phyloP scores from a whole-genome alignment of 352 stramenopile species.

The Pelagophyceae sp. region DNA sequence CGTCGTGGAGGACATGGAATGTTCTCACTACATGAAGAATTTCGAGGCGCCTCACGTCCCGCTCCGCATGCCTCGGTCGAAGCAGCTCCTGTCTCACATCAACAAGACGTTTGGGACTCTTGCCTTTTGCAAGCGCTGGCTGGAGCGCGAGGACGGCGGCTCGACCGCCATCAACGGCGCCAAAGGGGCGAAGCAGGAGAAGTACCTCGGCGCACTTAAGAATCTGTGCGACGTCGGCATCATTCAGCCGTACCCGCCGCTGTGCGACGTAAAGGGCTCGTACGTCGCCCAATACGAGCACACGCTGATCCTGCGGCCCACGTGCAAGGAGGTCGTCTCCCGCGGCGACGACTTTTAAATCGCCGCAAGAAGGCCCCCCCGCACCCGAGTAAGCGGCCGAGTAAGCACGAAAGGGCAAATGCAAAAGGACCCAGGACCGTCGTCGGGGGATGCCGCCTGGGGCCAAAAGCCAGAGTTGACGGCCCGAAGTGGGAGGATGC shows the following conservation, averaged over 20 bases:
- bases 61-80: conserved; percentile 74
- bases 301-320: conserved; percentile 90
- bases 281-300: conserved; percentile 99
- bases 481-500: no score
- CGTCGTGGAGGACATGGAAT: conserved; percentile 85
- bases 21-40: conserved; percentile 94
- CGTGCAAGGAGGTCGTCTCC: conserved; percentile 94
- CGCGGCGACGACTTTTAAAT: conserved; percentile 95
- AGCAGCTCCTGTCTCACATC: conserved; percentile 91
- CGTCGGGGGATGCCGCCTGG: no score
- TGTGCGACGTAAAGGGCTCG: conserved; percentile 85
- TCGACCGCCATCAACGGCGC: conserved; percentile 54
- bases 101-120: conserved; percentile 98
- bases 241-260: conserved; percentile 85
- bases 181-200: conserved; percentile 86
- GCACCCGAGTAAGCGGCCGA: no score
- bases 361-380: no score
- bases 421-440: no score
- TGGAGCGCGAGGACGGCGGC: conserved; percentile 91
- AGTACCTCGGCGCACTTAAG: conserved; percentile 93
- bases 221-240: conserved; percentile 94
- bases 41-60: conserved; percentile 87
- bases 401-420: no score
- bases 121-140: conserved; percentile 91
- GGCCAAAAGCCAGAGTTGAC: no score